These are phyloP conservation scores for Podospora didyma DNA, from an alignment of 495 filamentous ascomycete genomes.

Conservation along the genomic window DNA sequence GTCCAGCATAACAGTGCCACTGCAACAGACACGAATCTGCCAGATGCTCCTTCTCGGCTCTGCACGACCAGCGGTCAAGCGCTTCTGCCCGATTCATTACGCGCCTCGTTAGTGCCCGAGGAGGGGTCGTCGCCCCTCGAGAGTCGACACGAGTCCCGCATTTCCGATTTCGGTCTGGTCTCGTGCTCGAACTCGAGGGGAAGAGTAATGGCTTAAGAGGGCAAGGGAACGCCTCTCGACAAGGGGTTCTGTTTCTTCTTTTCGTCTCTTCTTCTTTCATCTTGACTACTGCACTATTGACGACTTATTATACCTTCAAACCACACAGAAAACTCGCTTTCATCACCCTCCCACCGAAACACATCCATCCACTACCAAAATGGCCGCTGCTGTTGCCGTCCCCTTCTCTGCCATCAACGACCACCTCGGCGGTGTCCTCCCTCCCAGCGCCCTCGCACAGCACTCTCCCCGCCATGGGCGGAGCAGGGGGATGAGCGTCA, in stretches of 20 bases:
- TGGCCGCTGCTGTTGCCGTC: conserved; percentile 33
- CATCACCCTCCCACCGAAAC: background rate
- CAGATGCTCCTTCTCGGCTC: background rate
- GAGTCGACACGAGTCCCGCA: background rate
- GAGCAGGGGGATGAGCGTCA: conserved; percentile 38
- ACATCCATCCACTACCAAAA: conserved; percentile 10
- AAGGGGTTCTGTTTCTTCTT: background rate
- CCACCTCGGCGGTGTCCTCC: conserved; percentile 38
- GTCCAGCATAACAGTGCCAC: conserved; percentile 1
- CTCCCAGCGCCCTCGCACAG: conserved; percentile 39
- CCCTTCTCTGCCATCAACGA: conserved; percentile 28
- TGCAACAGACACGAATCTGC: conserved; percentile 1
- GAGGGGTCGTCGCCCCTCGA: background rate
- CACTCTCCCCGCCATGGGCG: conserved; percentile 41
- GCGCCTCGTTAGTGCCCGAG: conserved; percentile 12
- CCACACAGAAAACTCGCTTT: background rate
- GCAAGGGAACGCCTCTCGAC: background rate
- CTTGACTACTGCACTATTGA: background rate
- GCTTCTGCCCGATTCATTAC: conserved; percentile 16
- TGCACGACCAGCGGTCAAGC: conserved; percentile 16
- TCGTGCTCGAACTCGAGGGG: background rate
- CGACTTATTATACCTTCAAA: background rate
- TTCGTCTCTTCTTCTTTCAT: background rate
- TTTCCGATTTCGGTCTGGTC: conserved; percentile 11
- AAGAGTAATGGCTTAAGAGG: background rate